These are phyloP conservation scores for Schwanniomyces vanrijiae DNA, from an alignment of 805 yeast genomes.

Conservation along the genomic window DNA sequence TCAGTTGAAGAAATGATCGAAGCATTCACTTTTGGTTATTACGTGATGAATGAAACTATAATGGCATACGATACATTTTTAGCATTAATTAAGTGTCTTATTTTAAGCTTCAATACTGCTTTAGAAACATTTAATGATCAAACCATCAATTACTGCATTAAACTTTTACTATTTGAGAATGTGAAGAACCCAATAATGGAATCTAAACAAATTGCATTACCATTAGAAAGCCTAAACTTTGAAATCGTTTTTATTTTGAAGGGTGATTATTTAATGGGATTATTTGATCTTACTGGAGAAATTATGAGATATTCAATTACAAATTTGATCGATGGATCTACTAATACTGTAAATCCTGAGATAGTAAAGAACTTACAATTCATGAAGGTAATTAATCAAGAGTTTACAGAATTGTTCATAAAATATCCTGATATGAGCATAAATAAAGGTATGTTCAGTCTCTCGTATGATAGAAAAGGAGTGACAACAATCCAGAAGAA, in stretches of 20 bases:
- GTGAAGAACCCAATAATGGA: background rate
- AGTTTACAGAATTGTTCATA: constrained; percentile 10
- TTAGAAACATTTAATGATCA: constrained; percentile 18
- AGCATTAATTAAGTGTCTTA: constrained; percentile 1
- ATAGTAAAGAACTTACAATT: constrained; percentile 12
- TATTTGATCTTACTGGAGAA: constrained; percentile 44
- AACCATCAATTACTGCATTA: background rate
- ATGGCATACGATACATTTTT: constrained; percentile 13
- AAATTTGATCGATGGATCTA: constrained; percentile 15
- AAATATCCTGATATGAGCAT: constrained; percentile 18
- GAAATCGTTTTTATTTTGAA: constrained; percentile 9
- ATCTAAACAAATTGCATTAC: background rate
- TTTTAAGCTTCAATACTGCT: constrained; percentile 4
- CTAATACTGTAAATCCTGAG: constrained; percentile 9
- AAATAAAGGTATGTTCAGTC: constrained; percentile 15
- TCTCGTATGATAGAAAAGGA: constrained; percentile 11
- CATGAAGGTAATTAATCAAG: constrained; percentile 14
- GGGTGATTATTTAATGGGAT: constrained; percentile 38
- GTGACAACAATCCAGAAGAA: constrained; percentile 16
- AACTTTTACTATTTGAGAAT: background rate
- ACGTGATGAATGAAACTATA: constrained; percentile 9
- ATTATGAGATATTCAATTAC: constrained; percentile 39
- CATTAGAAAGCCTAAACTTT: constrained; percentile 3
- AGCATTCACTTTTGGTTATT: constrained; percentile 23
- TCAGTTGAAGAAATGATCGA: constrained; percentile 27